phyloP scores from a whole-genome alignment of 257 asterid species.

The Thymus quinquecostatus region DNA sequence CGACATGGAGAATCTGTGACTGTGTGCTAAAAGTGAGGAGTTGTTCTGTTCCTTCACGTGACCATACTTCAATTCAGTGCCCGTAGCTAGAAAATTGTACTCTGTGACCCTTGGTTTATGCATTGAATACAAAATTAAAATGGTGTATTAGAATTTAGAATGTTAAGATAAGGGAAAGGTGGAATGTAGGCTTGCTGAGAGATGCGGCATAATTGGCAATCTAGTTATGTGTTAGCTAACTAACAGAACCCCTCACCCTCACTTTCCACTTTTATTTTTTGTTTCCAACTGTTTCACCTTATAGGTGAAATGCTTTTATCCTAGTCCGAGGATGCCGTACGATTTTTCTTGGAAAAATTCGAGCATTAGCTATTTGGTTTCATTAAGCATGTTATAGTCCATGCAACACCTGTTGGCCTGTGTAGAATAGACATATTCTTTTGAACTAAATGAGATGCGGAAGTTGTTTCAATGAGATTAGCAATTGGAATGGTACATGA shows the following conservation, averaged over 20 bases:
- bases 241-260: neutral
- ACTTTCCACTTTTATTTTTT: neutral
- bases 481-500: conserved; percentile 1
- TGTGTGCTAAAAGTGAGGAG: conserved; percentile 27
- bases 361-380: conserved; percentile 1
- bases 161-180: neutral
- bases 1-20: conserved; percentile 41
- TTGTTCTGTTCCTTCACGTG: conserved; percentile 39
- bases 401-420: neutral
- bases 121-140: conserved; percentile 21
- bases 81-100: neutral
- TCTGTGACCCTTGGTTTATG: neutral
- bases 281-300: neutral
- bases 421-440: conserved; percentile 4
- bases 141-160: neutral
- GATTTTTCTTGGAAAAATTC: neutral
- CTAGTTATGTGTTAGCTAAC: neutral
- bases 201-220: neutral
- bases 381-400: conserved; percentile 2
- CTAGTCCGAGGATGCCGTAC: neutral
- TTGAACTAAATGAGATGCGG: conserved; percentile 1
- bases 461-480: conserved; percentile 18
- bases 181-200: neutral
- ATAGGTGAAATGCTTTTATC: conserved; percentile 2
- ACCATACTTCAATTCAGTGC: conserved; percentile 21